Percentiles rank a stretch among this genome's conserved stretches.
Conservation (phyloP, 257 asterid genomes). For the Solanum appendiculatum region DNA sequence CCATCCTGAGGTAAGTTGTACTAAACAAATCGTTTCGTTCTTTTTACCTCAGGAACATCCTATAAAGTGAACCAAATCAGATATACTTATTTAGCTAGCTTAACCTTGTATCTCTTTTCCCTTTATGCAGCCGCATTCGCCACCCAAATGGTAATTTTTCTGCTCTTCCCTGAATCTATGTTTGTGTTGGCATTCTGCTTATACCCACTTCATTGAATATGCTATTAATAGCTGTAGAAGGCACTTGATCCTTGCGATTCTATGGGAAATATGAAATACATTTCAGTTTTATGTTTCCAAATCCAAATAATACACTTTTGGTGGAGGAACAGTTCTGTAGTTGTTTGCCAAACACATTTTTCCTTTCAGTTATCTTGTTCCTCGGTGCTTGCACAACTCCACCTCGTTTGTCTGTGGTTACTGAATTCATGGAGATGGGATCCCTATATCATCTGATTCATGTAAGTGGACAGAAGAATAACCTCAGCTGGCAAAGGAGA, state of each 20-base stretch:
- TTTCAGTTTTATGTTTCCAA: neutral
- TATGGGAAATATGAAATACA: neutral
- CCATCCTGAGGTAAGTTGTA: slow-evolving; percentile 61
- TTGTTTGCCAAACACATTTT: neutral
- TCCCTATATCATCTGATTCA: slow-evolving; percentile 81
- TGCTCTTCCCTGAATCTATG: slow-evolving; percentile 1
- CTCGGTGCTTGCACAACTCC: slow-evolving; percentile 92
- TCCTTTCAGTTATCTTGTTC: slow-evolving; percentile 68
- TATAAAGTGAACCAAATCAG: neutral
- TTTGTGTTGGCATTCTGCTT: neutral
- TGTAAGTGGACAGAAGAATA: slow-evolving; percentile 73
- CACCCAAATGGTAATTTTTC: slow-evolving; percentile 84
- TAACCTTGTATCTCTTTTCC: slow-evolving; percentile 16
- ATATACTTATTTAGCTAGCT: slow-evolving; percentile 11
- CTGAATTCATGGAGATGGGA: slow-evolving; percentile 94
- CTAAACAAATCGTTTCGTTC: neutral
- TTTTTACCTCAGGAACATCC: neutral
- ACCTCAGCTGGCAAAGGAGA: slow-evolving; percentile 83
- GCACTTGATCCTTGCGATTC: neutral
- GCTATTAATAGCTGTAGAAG: neutral
- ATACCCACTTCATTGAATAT: neutral
- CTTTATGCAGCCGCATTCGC: slow-evolving; percentile 71
- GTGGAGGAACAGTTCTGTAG: neutral
- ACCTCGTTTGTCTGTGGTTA: slow-evolving; percentile 77
- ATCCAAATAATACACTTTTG: neutral